These are phyloP conservation scores for Leccinum imitatum DNA, from an alignment of 768 basidiomycete species.

Conservation along the genomic window DNA sequence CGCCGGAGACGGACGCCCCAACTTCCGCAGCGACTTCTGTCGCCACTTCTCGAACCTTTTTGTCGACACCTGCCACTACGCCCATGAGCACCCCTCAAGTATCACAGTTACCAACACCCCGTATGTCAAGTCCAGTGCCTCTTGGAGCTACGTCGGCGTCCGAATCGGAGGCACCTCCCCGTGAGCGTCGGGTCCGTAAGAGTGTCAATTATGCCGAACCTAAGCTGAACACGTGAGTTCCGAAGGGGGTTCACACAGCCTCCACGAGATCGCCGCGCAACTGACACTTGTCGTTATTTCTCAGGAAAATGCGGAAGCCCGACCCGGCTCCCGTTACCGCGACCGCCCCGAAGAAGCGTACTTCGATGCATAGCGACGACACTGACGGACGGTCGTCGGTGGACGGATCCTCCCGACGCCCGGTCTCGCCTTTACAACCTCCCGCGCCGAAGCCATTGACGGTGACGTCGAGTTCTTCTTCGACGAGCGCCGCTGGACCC, in stretches of 20 bases:
- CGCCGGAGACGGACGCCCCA: slow-evolving; percentile 37
- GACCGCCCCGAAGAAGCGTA: slow-evolving; percentile 43
- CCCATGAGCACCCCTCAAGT: slow-evolving; percentile 35
- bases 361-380: slow-evolving; percentile 39
- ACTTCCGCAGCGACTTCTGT: slow-evolving; percentile 37
- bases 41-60: slow-evolving; percentile 39
- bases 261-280: slow-evolving; percentile 1
- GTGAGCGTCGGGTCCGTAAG: slow-evolving; percentile 63
- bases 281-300: slow-evolving; percentile 8
- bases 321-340: slow-evolving; percentile 43
- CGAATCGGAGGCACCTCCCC: slow-evolving; percentile 32
- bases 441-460: slow-evolving; percentile 39
- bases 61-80: slow-evolving; percentile 44
- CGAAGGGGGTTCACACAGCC: neutral
- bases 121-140: slow-evolving; percentile 46
- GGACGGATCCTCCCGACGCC: slow-evolving; percentile 36
- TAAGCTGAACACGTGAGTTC: slow-evolving; percentile 79
- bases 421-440: slow-evolving; percentile 26
- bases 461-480: slow-evolving; percentile 35
- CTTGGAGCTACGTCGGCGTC: slow-evolving; percentile 34
- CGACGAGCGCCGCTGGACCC: slow-evolving; percentile 19
- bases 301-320: slow-evolving; percentile 88
- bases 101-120: slow-evolving; percentile 50
- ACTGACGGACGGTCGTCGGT: slow-evolving; percentile 40
- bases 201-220: slow-evolving; percentile 88